Percentiles rank a stretch among this genome's conserved stretches.
Conservation (phyloP, 2,329 filamentous ascomycete species). For the Botrytis paeoniae region DNA sequence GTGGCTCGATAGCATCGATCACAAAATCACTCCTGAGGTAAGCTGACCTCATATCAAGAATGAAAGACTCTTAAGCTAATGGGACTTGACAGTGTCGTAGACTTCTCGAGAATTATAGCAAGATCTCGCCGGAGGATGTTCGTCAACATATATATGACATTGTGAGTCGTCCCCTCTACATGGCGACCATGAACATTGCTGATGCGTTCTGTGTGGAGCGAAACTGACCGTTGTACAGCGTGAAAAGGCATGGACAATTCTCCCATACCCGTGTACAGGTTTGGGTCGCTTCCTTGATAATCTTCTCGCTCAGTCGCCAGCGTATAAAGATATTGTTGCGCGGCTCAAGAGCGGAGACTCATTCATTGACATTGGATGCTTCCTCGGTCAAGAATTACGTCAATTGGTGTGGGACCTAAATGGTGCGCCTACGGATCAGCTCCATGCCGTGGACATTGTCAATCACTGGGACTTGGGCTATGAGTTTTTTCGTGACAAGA, state of each 20-base stretch:
- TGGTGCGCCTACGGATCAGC: slow-evolving; percentile 36
- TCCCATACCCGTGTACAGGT: slow-evolving; percentile 27
- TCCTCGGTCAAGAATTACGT: slow-evolving; percentile 42
- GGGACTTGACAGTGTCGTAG: neutral
- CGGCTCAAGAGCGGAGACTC: slow-evolving; percentile 23
- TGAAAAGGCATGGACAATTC: slow-evolving; percentile 24
- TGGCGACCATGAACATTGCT: neutral
- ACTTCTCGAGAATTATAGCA: neutral
- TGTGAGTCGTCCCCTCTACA: neutral
- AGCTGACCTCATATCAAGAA: neutral
- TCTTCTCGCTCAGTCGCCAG: slow-evolving; percentile 16
- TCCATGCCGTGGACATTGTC: slow-evolving; percentile 38
- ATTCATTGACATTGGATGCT: slow-evolving; percentile 36
- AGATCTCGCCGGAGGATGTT: neutral
- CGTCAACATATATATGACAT: slow-evolving; percentile 14
- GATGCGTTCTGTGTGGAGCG: neutral
- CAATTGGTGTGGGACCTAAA: slow-evolving; percentile 35
- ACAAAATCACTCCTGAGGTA: slow-evolving; percentile 2
- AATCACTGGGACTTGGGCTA: slow-evolving; percentile 39
- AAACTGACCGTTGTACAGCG: slow-evolving; percentile 13
- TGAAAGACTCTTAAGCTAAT: neutral
- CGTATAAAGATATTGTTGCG: slow-evolving; percentile 23
- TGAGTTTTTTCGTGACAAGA: slow-evolving; percentile 41
- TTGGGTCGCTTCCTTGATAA: slow-evolving; percentile 26
- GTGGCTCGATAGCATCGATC: slow-evolving; percentile 4